Evolutionary conservation across 169 alveolate species (phyloP), one percentile per base, ranked within the genome.

Genomic region (Plasmodium fragile): DNA sequence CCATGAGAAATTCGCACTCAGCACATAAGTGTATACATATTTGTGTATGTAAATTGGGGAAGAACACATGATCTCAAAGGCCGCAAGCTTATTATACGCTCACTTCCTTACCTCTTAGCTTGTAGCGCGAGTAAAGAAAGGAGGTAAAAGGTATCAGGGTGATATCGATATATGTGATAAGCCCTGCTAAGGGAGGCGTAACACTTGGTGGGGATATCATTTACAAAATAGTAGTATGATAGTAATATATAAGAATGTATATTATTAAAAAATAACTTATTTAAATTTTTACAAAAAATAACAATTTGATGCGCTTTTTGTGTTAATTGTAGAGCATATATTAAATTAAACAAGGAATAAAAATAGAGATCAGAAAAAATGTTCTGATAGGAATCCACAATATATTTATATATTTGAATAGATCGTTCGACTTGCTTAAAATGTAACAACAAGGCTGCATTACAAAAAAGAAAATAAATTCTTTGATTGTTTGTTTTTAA

Each of bases 291-390:
- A 87, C 93, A 87, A 77, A 55, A 70, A 28, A 30, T 28, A 25
- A 87, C 45, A 55, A 87, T 87, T 87, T 87, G 93, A 39, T 77
- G 87, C 43, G 93, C 93, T 59, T 87, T 87, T 25, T 87, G 87
- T 13, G 93, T 87, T 78, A 87, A 22, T 36, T 87, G 89, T 34
- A 87, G 34, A 2, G 83, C n/a, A 52, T 87, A 77, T 87, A 87
- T 87, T 59, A 87, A 77, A 87, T 87, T 87, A 59, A 79, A 87
- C 43, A 87, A 59, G 59, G 89, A 87, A 78, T 72, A 87, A 87
- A 87, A 78, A 78, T 87, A 87, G 72, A 87, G 70, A 36, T 87
- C 93, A 39, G 93, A 87, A 78, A 87, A 87, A 6, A 87, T 32
- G 81, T 87, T 87, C 71, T 77, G 25, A 72, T 87, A 87, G 0